Evolutionary conservation across 495 filamentous ascomycete species (phyloP).

Genomic region (Sordaria brevicollis): DNA sequence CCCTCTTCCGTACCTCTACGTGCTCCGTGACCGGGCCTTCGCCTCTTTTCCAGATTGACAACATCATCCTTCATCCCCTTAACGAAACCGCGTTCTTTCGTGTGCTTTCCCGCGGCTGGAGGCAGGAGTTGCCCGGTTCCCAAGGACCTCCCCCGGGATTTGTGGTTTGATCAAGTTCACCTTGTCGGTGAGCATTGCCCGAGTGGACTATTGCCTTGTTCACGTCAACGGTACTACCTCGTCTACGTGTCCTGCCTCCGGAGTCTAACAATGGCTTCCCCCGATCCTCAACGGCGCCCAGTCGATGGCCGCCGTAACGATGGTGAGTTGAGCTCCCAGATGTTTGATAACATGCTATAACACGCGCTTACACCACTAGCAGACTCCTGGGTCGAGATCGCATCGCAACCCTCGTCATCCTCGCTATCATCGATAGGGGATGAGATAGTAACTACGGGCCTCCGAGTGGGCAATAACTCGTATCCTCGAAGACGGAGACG

Average conservation of each 20-base stretch:
- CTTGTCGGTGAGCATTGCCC: not conserved
- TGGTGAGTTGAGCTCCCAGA: slow-evolving; percentile 16
- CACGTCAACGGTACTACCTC: not conserved
- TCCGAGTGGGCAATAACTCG: slow-evolving; percentile 54
- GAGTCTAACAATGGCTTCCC: slow-evolving; percentile 9
- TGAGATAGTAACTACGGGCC: slow-evolving; percentile 78
- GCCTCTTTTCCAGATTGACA: not conserved
- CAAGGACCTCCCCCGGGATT: not conserved
- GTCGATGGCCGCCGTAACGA: slow-evolving; percentile 16
- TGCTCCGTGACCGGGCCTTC: not conserved
- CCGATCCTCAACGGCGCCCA: slow-evolving; percentile 8
- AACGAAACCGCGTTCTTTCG: not conserved
- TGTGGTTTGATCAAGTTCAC: not conserved
- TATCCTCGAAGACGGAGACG: slow-evolving; percentile 45
- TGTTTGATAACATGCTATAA: not conserved
- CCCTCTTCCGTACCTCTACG: not conserved
- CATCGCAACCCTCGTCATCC: slow-evolving; percentile 81
- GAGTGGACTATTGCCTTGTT: not conserved
- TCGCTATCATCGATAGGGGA: slow-evolving; percentile 84
- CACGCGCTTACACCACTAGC: slow-evolving; percentile 29
- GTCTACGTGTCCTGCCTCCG: not conserved
- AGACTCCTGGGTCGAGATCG: slow-evolving; percentile 97
- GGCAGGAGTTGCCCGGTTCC: not conserved
- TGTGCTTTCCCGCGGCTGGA: not conserved
- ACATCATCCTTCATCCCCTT: not conserved